Evolutionary conservation across 2,329 filamentous ascomycete genomes (phyloP).

Genomic region (Berkeleyomyces basicola): DNA sequence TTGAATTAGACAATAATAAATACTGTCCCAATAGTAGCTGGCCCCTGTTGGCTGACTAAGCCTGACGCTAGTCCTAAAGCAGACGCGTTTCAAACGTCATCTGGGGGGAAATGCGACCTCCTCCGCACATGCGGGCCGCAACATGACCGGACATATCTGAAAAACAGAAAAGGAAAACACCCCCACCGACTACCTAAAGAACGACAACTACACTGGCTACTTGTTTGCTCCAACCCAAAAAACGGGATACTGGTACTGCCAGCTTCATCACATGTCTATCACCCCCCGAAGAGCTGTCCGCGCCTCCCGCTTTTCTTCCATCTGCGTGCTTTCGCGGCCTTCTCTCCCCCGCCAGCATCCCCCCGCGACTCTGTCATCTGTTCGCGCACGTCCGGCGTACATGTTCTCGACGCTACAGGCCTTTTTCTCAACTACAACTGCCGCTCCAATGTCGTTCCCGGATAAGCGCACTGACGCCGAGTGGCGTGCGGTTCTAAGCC

Average conservation of each 20-base stretch:
- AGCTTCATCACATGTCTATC: not conserved
- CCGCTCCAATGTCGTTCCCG: conserved; percentile 53
- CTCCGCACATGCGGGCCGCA: not conserved
- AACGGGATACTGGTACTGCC: not conserved
- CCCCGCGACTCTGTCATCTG: too few species aligned
- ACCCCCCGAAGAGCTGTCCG: not conserved
- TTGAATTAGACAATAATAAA: not conserved
- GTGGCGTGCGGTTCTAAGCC: conserved; percentile 72
- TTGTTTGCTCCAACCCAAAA: too few species aligned
- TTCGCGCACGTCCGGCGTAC: not conserved
- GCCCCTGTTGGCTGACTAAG: not conserved
- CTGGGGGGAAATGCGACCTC: not conserved
- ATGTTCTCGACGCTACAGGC: conserved; percentile 64
- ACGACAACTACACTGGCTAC: too few species aligned
- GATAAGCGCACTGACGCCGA: conserved; percentile 65
- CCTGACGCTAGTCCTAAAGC: not conserved
- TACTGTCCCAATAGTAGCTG: not conserved
- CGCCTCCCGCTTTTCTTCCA: not conserved
- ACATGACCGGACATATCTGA: not conserved
- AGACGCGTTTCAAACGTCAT: conserved; percentile 8
- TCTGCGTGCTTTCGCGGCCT: too few species aligned
- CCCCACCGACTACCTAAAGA: not conserved
- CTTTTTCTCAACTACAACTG: conserved; percentile 33
- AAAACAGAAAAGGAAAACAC: not conserved
- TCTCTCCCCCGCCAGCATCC: too few species aligned